These are phyloP conservation scores for Phoma sp. DNA, from an alignment of 2,329 filamentous ascomycete species.

Conservation along the genomic window DNA sequence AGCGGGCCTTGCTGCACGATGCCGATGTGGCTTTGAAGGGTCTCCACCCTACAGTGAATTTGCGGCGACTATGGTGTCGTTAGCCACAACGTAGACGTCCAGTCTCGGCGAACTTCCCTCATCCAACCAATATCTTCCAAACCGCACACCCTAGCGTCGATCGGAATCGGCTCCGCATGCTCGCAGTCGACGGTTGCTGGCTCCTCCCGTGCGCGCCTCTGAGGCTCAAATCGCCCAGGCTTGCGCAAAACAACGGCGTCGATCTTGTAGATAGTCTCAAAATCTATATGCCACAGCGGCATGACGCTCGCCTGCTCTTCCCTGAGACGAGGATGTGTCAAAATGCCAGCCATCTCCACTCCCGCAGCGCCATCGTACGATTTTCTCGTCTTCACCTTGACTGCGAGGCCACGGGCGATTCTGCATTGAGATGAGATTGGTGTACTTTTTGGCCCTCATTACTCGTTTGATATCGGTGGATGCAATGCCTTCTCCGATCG, in stretches of 20 bases:
- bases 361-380: not conserved
- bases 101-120: not conserved
- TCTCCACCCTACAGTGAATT: not conserved
- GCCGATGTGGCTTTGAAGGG: not conserved
- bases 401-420: not conserved
- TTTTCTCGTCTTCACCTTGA: not conserved
- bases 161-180: not conserved
- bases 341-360: not conserved
- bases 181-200: not conserved
- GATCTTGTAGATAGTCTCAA: not conserved
- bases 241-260: conserved; percentile 6
- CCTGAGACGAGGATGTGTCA: not conserved
- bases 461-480: not conserved
- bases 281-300: not conserved
- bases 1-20: not conserved
- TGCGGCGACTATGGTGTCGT: not conserved
- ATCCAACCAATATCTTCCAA: not conserved
- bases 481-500: conserved; percentile 1
- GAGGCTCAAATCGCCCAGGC: conserved; percentile 4
- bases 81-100: not conserved
- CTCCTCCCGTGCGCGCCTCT: not conserved
- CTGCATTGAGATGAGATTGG: not conserved
- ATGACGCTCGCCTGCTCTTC: not conserved
- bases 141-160: not conserved
- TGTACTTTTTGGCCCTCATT: not conserved